Percentiles rank a stretch among this genome's conserved stretches.
Conservation (phyloP, 1,139 yeast genomes). For the Scheffersomyces illinoinensis region DNA sequence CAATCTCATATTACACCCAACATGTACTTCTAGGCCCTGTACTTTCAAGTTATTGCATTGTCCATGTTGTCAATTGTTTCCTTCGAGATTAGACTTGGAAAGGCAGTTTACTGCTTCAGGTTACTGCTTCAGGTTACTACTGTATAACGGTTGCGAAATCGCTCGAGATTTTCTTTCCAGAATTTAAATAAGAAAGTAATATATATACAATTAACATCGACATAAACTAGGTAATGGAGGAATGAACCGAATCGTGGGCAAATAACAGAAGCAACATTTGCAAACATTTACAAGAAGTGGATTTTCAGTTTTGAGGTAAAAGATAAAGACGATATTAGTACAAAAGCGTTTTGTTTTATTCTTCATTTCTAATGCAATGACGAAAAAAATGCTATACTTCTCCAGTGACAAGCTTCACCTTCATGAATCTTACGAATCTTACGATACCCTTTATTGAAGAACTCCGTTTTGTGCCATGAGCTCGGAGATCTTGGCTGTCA, state of each 20-base stretch:
- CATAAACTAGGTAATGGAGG: not conserved
- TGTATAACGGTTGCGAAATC: not conserved
- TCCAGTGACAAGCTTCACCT: not conserved
- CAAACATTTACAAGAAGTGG: not conserved
- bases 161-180: not conserved
- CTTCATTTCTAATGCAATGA: not conserved
- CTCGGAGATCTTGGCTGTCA: constrained; percentile 48
- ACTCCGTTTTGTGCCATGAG: constrained; percentile 37
- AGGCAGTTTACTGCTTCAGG: too few species aligned
- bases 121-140: not conserved
- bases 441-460: constrained; percentile 1
- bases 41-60: too few species aligned
- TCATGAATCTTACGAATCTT: not conserved
- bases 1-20: too few species aligned
- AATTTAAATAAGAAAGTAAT: not conserved
- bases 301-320: not conserved
- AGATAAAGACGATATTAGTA: not conserved
- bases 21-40: too few species aligned
- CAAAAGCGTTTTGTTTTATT: not conserved
- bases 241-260: not conserved
- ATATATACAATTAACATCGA: not conserved
- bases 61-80: too few species aligned
- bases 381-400: not conserved
- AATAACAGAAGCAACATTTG: not conserved
- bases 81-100: not conserved